phyloP scores from a whole-genome alignment of 176 grass and related monocot genomes.

The Zoysia pacifica region DNA sequence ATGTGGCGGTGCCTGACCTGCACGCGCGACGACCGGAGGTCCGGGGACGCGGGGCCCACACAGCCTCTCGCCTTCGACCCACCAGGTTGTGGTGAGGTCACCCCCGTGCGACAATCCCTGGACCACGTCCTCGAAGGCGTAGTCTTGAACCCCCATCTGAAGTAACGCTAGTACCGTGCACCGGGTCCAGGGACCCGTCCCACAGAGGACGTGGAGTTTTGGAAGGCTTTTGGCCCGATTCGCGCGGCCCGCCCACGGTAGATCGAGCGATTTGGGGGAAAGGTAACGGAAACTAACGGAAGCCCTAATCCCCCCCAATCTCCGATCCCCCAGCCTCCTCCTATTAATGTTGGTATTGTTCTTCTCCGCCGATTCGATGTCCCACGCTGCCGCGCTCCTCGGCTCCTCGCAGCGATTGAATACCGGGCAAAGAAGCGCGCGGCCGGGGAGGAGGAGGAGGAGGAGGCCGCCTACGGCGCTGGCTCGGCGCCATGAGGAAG shows the following conservation, averaged over 20 bases:
- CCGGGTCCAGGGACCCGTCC: background rate
- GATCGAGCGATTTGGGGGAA: slow-evolving; percentile 7
- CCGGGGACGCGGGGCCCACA: slow-evolving; percentile 24
- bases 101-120: background rate
- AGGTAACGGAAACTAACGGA: slow-evolving; percentile 36
- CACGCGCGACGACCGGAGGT: background rate
- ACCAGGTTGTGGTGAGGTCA: background rate
- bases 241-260: slow-evolving; percentile 22
- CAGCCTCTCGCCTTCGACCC: background rate
- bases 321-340: background rate
- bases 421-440: background rate
- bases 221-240: slow-evolving; percentile 30
- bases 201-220: background rate
- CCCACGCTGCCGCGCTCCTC: slow-evolving; percentile 21
- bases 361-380: slow-evolving; percentile 41
- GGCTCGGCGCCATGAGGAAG: slow-evolving; percentile 81
- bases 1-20: background rate
- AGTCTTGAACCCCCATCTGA: fast-evolving
- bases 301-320: slow-evolving; percentile 50
- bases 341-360: slow-evolving; percentile 40
- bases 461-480: background rate
- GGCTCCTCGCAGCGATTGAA: slow-evolving; percentile 36
- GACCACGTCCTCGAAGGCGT: background rate
- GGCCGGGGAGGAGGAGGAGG: background rate
- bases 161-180: background rate